phyloP scores from a whole-genome alignment of 2,329 filamentous ascomycete species.

The Knoxdaviesia capensis region DNA sequence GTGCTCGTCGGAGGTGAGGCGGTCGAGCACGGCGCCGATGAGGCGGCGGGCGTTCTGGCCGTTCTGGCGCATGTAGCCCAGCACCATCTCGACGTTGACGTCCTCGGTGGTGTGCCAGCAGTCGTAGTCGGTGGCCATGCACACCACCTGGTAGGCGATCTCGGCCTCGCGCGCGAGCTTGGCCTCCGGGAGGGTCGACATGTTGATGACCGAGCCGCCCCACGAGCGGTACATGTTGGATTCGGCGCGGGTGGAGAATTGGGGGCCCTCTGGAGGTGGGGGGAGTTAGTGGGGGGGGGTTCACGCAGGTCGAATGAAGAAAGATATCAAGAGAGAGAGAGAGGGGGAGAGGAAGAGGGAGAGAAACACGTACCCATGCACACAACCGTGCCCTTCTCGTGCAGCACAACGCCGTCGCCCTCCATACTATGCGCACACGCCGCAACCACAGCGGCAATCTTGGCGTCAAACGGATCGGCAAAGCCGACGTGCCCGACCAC shows the following conservation, averaged over 20 bases:
- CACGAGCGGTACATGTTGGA: slow-evolving; percentile 86
- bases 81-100: slow-evolving; percentile 92
- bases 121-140: slow-evolving; percentile 98
- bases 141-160: slow-evolving; percentile 94
- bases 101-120: slow-evolving; percentile 78
- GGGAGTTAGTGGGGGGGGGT: background rate
- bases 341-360: background rate
- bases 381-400: slow-evolving; percentile 67
- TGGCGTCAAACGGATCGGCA: slow-evolving; percentile 79
- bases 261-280: slow-evolving; percentile 57
- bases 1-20: slow-evolving; percentile 61
- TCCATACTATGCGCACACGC: slow-evolving; percentile 55
- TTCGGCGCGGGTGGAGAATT: slow-evolving; percentile 92
- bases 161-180: slow-evolving; percentile 94
- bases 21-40: slow-evolving; percentile 71
- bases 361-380: slow-evolving; percentile 58
- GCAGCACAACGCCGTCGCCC: slow-evolving; percentile 68
- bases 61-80: slow-evolving; percentile 91
- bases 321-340: background rate
- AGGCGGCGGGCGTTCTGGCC: slow-evolving; percentile 69
- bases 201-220: slow-evolving; percentile 94
- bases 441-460: slow-evolving; percentile 56
- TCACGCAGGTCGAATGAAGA: no score
- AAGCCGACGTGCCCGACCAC: slow-evolving; percentile 90
- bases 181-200: slow-evolving; percentile 86